Conservation (phyloP, 495 filamentous ascomycete species). For the Extremus antarcticus region DNA sequence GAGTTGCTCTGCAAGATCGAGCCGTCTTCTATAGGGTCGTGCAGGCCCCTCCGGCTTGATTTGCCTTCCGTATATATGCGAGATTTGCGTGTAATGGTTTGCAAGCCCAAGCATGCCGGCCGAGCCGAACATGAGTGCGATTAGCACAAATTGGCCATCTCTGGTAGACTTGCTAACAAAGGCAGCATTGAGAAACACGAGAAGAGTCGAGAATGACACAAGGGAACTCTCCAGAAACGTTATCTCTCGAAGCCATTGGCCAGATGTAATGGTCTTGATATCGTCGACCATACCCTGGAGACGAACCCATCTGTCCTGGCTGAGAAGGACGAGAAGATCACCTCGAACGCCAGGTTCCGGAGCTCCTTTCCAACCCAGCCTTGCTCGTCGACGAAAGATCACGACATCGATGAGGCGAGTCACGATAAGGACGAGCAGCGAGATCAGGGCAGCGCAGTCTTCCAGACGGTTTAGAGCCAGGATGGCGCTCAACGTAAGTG, state of each 20-base stretch:
- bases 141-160: constrained; percentile 38
- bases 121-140: constrained; percentile 39
- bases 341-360: constrained; percentile 29
- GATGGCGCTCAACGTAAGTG: not conserved
- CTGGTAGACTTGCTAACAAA: constrained; percentile 41
- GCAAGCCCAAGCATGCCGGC: constrained; percentile 41
- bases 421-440: not conserved
- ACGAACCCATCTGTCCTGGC: constrained; percentile 37
- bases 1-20: constrained; percentile 32
- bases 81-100: constrained; percentile 26
- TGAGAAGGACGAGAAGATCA: constrained; percentile 33
- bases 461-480: not conserved
- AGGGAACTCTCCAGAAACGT: constrained; percentile 40
- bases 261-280: constrained; percentile 46
- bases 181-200: constrained; percentile 44
- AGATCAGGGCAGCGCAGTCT: not conserved
- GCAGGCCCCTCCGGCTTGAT: constrained; percentile 19
- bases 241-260: constrained; percentile 44
- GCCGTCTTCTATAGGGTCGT: constrained; percentile 27
- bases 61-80: constrained; percentile 27
- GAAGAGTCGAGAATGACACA: constrained; percentile 38
- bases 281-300: constrained; percentile 44
- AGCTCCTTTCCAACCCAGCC: constrained; percentile 30
- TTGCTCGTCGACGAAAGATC: constrained; percentile 40
- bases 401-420: constrained; percentile 42